Base-by-base conservation (phyloP, 1,284 basidiomycete species). In the Malassezia yamatoensis region DNA sequence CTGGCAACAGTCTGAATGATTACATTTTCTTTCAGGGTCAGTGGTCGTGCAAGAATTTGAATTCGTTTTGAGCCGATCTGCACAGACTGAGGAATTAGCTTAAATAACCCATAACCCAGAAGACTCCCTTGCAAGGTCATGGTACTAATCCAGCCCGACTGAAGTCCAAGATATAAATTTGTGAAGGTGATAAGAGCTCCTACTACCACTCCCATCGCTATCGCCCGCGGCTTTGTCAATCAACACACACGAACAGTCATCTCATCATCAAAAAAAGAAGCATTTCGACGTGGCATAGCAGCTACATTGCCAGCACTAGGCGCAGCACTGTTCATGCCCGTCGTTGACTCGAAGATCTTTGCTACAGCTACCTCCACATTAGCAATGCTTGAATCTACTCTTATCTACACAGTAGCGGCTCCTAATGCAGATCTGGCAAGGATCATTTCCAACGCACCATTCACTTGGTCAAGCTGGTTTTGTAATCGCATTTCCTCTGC, bases 1-100 rank as follows among this genome's bases (percentile, higher is more conserved):
- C 91, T 90, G 0, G 93, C 90, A 0, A 89, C 93, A 0, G 91
- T 94, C 75, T 96, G 93, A 6, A 96, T 80, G 0, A 96, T 85
- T 33, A 69, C 86, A 62, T 93, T 88, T 74, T 94, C 89, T 75
- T 90, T 87, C 0, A 88, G 83, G 10, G 84, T 85, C 33, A 96
- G 81, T 0, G 87, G 84, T 4, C 43, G 52, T 21, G 53, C 53
- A 47, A 65, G 49, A 20, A 65, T 47, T 54, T 44, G 40, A 16
- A 61, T 54, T 0, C 47, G 49, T n/a, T 18, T 54, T 12, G 59
- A 49, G 2, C 49, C 33, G 18, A 68, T 20, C 16, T 61, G 44
- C 55, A 67, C 43, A 15, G 53, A 46, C 2, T 49, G 51, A 1
- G 76, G 77, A 58, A 87, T 77, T 51, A 85, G 79, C 55, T 77